Percentiles rank a stretch among this genome's conserved stretches.
These are phyloP conservation scores for Starmerella sirachaensis DNA, from an alignment of 805 yeast species.

Conservation along the genomic window DNA sequence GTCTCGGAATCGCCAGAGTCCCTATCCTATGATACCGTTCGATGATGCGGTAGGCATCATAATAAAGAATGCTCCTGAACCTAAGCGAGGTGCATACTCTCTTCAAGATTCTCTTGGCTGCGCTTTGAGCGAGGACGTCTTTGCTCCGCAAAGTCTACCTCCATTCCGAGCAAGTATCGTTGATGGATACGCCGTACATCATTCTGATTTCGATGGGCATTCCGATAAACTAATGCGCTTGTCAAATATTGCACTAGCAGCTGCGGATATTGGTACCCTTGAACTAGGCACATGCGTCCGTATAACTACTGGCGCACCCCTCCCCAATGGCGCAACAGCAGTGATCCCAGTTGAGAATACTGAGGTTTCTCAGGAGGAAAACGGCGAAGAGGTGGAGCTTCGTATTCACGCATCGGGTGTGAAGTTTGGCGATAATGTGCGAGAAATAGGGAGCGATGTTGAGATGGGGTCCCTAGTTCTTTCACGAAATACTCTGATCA, in stretches of 20 bases:
- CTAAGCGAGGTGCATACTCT: conserved; percentile 23
- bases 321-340: conserved; percentile 43
- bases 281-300: conserved; percentile 33
- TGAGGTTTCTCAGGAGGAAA: conserved; percentile 27
- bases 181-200: conserved; percentile 43
- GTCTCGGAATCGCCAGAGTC: conserved; percentile 37
- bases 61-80: conserved; percentile 27
- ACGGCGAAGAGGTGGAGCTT: conserved; percentile 37
- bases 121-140: conserved; percentile 35
- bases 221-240: conserved; percentile 30
- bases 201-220: conserved; percentile 33
- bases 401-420: conserved; percentile 34
- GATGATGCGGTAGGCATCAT: conserved; percentile 32
- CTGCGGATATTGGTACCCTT: conserved; percentile 27
- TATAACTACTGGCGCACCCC: conserved; percentile 47
- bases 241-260: conserved; percentile 16
- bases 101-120: conserved; percentile 30
- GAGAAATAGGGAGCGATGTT: conserved; percentile 40
- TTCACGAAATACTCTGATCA: conserved; percentile 30
- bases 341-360: conserved; percentile 48
- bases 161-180: conserved; percentile 44
- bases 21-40: conserved; percentile 38
- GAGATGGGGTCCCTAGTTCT: conserved; percentile 32
- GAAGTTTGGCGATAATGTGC: conserved; percentile 34
- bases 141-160: conserved; percentile 35